phyloP scores from a whole-genome alignment of 148 eudicot species.

The Rhododendron simsii region DNA sequence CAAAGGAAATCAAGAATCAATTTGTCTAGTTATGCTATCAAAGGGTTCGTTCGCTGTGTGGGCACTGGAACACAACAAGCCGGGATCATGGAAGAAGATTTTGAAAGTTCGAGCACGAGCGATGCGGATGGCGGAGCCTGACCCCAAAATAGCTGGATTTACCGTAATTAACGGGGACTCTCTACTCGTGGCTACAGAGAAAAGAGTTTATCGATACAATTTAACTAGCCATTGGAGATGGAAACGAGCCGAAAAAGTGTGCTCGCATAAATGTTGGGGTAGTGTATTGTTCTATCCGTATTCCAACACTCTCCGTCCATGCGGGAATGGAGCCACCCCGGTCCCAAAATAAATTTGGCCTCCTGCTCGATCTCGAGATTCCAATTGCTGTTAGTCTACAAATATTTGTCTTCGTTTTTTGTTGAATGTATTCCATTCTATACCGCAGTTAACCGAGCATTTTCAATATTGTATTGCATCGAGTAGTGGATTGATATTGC shows the following conservation, averaged over 20 bases:
- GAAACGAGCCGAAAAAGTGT: not conserved
- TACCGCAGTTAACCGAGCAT: not conserved
- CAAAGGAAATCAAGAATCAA: not conserved
- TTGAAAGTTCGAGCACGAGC: not conserved
- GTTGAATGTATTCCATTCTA: not conserved
- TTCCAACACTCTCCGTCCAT: slow-evolving; percentile 2
- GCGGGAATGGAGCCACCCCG: not conserved
- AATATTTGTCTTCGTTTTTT: too few species aligned
- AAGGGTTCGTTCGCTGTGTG: not conserved
- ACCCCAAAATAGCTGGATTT: not conserved
- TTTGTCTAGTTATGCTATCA: not conserved
- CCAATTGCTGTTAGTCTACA: too few species aligned
- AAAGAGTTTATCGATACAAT: not conserved
- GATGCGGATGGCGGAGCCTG: not conserved
- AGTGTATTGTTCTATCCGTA: not conserved
- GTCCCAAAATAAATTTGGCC: not conserved
- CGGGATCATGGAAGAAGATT: not conserved
- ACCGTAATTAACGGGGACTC: not conserved
- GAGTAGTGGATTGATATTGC: not conserved
- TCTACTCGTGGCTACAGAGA: not conserved
- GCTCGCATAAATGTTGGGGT: not conserved
- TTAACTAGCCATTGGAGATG: not conserved
- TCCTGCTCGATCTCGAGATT: too few species aligned
- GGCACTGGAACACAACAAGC: not conserved
- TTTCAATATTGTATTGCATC: not conserved